Evolutionary conservation across 805 yeast species (phyloP).

Genomic region (Candida alai): DNA sequence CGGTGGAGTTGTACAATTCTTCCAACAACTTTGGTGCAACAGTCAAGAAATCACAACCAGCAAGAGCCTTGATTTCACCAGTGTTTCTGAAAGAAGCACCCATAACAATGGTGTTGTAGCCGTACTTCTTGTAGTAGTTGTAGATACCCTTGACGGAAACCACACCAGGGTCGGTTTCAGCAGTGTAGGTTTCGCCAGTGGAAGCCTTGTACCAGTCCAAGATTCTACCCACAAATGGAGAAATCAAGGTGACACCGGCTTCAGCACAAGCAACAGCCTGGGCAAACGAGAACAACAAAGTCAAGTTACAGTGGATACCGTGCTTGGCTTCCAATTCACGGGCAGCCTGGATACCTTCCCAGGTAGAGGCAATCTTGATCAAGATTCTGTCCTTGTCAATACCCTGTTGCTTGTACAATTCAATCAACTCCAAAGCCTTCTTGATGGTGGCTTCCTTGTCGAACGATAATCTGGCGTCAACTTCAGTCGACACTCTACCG

Average conservation of each 20-base stretch:
- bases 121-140: slow-evolving; percentile 97
- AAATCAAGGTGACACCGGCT: slow-evolving; percentile 91
- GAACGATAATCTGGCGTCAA: slow-evolving; percentile 96
- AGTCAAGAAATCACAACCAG: slow-evolving; percentile 96
- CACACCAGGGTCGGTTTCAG: slow-evolving; percentile 94
- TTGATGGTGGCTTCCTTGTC: slow-evolving; percentile 90
- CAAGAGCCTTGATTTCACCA: slow-evolving; percentile 93
- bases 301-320: slow-evolving; percentile 91
- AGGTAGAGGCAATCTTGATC: slow-evolving; percentile 96
- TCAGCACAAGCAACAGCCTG: slow-evolving; percentile 99
- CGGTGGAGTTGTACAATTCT: slow-evolving; percentile 75
- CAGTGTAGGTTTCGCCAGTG: slow-evolving; percentile 83
- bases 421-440: slow-evolving; percentile 90
- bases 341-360: slow-evolving; percentile 99
- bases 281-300: slow-evolving; percentile 87
- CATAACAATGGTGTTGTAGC: slow-evolving; percentile 97
- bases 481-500: slow-evolving; percentile 99
- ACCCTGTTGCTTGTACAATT: slow-evolving; percentile 80
- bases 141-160: slow-evolving; percentile 78
- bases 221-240: slow-evolving; percentile 99
- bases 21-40: slow-evolving; percentile 91
- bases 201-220: slow-evolving; percentile 96
- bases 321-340: slow-evolving; percentile 87
- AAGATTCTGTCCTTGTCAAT: slow-evolving; percentile 85
- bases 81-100: slow-evolving; percentile 99